Conservation (phyloP, 345 rosid species). For the Streptanthus diversifolius region DNA sequence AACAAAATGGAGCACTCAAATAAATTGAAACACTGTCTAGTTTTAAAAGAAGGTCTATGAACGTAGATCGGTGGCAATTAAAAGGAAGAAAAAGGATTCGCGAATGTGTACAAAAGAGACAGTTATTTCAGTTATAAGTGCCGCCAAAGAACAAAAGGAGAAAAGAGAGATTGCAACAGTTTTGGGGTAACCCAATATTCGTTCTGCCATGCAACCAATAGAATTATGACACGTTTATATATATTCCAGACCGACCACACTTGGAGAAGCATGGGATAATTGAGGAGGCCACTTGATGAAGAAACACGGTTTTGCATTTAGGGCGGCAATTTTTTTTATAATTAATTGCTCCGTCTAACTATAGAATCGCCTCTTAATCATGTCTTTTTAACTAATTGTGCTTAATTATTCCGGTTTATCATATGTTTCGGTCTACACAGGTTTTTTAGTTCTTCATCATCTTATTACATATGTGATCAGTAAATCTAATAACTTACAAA, state of each 20-base stretch:
- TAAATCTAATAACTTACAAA: not conserved
- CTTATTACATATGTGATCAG: not conserved
- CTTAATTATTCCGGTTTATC: not conserved
- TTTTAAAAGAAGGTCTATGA: not conserved
- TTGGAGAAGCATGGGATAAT: slow-evolving; percentile 35
- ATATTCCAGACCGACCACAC: slow-evolving; percentile 36
- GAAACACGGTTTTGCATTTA: slow-evolving; percentile 26
- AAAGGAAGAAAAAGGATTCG: not conserved
- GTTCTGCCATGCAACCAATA: slow-evolving; percentile 30
- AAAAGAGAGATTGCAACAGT: slow-evolving; percentile 27
- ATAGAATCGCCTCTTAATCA: slow-evolving; percentile 1
- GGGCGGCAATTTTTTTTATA: not conserved
- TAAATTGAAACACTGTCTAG: not conserved
- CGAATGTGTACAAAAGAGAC: slow-evolving; percentile 32
- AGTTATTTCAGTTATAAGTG: slow-evolving; percentile 40
- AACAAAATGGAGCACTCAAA: not conserved
- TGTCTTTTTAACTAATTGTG: not conserved
- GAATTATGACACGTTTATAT: not conserved
- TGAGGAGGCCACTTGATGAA: slow-evolving; percentile 24
- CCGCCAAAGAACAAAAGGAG: slow-evolving; percentile 12
- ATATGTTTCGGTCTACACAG: too few species aligned
- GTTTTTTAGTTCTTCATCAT: too few species aligned
- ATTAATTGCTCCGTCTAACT: slow-evolving; percentile 4
- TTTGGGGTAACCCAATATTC: slow-evolving; percentile 34
- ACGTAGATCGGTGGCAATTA: not conserved